These are phyloP conservation scores for Hypocreales sp. DNA, from an alignment of 2,329 filamentous ascomycete species.

Conservation along the genomic window DNA sequence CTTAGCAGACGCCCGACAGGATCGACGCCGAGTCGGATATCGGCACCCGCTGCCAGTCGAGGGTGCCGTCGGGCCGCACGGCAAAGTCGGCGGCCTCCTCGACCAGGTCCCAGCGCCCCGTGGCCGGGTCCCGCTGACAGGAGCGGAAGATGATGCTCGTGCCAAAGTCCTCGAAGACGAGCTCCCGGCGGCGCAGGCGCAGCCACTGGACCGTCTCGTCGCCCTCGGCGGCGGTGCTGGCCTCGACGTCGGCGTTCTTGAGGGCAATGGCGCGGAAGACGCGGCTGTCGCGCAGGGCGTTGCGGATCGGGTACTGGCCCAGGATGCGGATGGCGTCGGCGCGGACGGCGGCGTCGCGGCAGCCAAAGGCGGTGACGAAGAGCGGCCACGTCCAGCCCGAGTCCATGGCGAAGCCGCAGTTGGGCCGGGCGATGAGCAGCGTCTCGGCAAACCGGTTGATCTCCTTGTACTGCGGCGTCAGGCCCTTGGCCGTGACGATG, in stretches of 20 bases:
- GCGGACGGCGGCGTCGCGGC: slow-evolving; percentile 20
- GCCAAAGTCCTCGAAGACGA: slow-evolving; percentile 22
- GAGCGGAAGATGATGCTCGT: slow-evolving; percentile 21
- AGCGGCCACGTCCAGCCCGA: slow-evolving; percentile 29
- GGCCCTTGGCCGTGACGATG: slow-evolving; percentile 16
- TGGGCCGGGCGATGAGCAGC: slow-evolving; percentile 18
- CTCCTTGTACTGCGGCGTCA: slow-evolving; percentile 27
- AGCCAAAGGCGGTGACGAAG: slow-evolving; percentile 24
- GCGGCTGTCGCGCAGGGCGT: slow-evolving; percentile 26
- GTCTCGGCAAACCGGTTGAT: slow-evolving; percentile 21
- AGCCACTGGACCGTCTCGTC: slow-evolving; percentile 21
- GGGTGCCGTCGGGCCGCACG: slow-evolving; percentile 13
- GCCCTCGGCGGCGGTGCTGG: slow-evolving; percentile 14
- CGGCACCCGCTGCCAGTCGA: slow-evolving; percentile 19
- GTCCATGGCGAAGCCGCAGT: slow-evolving; percentile 28
- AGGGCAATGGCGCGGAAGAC: slow-evolving; percentile 22
- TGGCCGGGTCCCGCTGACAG: slow-evolving; percentile 13
- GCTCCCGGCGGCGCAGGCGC: slow-evolving; percentile 19
- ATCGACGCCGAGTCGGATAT: slow-evolving; percentile 18
- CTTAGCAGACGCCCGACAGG: slow-evolving; percentile 13
- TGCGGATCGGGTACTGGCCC: slow-evolving; percentile 22
- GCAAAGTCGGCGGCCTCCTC: slow-evolving; percentile 20
- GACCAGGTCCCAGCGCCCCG: slow-evolving; percentile 19
- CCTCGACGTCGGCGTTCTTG: slow-evolving; percentile 20
- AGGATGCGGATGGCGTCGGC: slow-evolving; percentile 24